Conservation (phyloP, 495 filamentous ascomycete genomes). For the Parachaetomium inaequale region DNA sequence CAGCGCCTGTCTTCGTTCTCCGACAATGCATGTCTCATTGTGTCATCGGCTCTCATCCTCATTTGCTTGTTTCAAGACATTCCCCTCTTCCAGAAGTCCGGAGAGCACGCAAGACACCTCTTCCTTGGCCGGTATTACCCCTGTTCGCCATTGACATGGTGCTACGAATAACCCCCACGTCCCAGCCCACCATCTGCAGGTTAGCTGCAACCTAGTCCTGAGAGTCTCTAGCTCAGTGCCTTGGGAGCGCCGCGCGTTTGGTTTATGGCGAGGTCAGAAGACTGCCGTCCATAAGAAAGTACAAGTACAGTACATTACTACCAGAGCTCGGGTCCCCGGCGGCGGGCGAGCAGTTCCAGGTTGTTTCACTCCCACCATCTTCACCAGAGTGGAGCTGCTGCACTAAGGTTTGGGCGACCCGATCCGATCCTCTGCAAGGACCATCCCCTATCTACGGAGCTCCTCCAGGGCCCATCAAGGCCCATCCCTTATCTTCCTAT, state of each 20-base stretch:
- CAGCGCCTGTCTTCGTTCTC: background rate
- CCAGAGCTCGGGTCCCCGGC: background rate
- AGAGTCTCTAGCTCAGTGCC: background rate
- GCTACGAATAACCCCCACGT: conserved; percentile 9
- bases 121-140: background rate
- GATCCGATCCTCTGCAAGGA: background rate
- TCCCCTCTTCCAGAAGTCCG: background rate
- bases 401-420: background rate
- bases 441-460: conserved; percentile 6
- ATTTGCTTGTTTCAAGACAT: background rate
- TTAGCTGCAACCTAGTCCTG: conserved; percentile 10
- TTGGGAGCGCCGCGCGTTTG: too few species aligned
- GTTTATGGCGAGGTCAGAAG: conserved; percentile 1
- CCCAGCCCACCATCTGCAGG: conserved; percentile 1
- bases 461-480: background rate
- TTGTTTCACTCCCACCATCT: background rate
- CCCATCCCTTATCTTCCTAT: conserved; percentile 16
- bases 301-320: background rate
- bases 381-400: background rate
- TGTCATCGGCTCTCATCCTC: background rate
- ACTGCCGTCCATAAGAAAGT: background rate
- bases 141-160: background rate
- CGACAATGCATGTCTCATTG: background rate
- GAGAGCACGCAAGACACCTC: background rate
- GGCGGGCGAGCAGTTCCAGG: background rate